Percentiles rank a stretch among this genome's conserved stretches.
Evolutionary conservation across 768 basidiomycete species (phyloP).

Genomic region (Xerocomellus chrysenteron): DNA sequence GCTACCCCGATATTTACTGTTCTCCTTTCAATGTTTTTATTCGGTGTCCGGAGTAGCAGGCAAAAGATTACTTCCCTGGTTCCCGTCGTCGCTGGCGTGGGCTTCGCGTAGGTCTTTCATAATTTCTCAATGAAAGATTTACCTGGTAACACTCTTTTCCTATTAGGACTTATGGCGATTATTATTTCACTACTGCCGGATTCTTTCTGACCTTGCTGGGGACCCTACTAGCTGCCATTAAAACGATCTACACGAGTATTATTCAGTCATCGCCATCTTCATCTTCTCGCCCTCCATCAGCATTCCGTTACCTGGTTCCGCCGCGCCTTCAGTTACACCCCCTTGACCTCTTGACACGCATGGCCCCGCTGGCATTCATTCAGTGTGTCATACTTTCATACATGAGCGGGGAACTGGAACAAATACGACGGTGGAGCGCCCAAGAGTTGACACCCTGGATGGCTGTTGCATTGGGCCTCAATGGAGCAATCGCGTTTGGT

Average conservation of each 20-base stretch:
- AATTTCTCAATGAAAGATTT: not conserved
- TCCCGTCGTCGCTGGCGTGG: constrained; percentile 88
- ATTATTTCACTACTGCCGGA: constrained; percentile 85
- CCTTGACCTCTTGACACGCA: constrained; percentile 82
- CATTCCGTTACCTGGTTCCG: constrained; percentile 26
- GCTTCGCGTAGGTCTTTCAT: constrained; percentile 62
- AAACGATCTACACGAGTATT: constrained; percentile 88
- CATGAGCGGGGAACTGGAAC: constrained; percentile 74
- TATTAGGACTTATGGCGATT: constrained; percentile 88
- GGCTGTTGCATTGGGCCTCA: constrained; percentile 59
- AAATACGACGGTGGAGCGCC: constrained; percentile 49
- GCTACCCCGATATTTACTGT: constrained; percentile 93
- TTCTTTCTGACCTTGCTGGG: constrained; percentile 87
- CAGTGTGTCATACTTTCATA: constrained; percentile 81
- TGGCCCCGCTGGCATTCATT: constrained; percentile 89
- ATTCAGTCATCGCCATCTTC: constrained; percentile 50
- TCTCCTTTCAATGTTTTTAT: constrained; percentile 66
- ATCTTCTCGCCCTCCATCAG: constrained; percentile 13
- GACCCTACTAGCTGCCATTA: constrained; percentile 87
- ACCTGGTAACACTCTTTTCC: not conserved
- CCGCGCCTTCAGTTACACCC: constrained; percentile 57
- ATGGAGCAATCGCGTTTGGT: constrained; percentile 87
- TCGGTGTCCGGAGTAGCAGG: constrained; percentile 57
- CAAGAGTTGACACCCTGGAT: constrained; percentile 40
- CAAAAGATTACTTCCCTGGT: constrained; percentile 70